These are phyloP conservation scores for Polyporus arcularius DNA, from an alignment of 768 basidiomycete genomes.

Conservation along the genomic window DNA sequence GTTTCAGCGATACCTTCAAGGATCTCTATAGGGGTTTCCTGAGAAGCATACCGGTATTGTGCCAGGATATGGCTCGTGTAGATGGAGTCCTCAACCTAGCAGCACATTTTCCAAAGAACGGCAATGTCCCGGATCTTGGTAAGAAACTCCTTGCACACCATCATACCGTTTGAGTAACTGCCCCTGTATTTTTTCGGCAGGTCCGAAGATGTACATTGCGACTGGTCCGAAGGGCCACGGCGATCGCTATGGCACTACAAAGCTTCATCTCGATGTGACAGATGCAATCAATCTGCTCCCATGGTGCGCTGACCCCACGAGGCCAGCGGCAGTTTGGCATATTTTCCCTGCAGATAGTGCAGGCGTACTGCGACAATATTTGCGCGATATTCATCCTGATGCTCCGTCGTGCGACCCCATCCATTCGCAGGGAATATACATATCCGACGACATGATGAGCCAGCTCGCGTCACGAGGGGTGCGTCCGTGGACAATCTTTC, in stretches of 20 bases:
- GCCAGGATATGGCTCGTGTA: not conserved
- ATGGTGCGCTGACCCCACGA: not conserved
- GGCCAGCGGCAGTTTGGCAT: not conserved
- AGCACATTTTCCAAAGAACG: not conserved
- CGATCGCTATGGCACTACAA: not conserved
- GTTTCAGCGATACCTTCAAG: not conserved
- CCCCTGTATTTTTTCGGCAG: not conserved
- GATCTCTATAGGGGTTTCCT: not conserved
- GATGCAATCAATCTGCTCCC: not conserved
- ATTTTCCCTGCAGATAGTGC: not conserved
- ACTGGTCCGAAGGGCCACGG: not conserved
- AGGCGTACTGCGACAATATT: not conserved
- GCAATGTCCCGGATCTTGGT: not conserved
- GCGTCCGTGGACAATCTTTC: not conserved
- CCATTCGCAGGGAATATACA: not conserved
- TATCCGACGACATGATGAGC: not conserved
- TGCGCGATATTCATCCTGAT: not conserved
- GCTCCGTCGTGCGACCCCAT: not conserved
- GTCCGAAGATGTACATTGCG: not conserved
- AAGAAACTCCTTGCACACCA: not conserved
- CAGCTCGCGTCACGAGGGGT: not conserved
- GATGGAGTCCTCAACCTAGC: not conserved
- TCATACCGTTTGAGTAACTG: too few species aligned
- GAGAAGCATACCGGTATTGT: not conserved
- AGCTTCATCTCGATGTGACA: not conserved